Conservation (phyloP, 805 yeast genomes). For the Yarrowia alimentaria region DNA sequence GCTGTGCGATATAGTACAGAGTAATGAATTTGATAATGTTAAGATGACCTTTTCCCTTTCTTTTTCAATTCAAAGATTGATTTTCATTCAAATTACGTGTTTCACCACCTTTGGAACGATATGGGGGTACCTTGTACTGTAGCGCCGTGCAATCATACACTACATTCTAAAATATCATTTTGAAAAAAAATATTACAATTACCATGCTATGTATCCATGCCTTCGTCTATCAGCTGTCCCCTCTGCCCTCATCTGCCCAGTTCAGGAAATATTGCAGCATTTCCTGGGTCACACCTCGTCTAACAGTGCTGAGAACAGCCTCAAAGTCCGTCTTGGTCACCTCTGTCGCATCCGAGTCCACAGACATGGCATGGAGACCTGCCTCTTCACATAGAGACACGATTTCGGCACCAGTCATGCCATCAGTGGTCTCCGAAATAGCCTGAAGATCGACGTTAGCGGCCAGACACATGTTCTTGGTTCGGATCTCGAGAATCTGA, state of each 20-base stretch:
- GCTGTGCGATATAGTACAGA: no score
- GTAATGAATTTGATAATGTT: no score
- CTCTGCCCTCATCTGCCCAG: conserved; percentile 34
- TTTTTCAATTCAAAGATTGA: no score
- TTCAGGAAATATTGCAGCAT: conserved; percentile 74
- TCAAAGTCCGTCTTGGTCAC: conserved; percentile 49
- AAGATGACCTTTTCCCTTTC: no score
- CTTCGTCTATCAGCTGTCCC: neutral
- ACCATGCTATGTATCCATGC: no score
- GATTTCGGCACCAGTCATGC: conserved; percentile 96
- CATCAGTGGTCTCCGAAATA: conserved; percentile 68
- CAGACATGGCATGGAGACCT: conserved; percentile 91
- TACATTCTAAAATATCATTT: no score
- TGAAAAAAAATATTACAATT: no score
- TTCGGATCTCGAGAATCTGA: conserved; percentile 71
- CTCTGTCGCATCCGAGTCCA: conserved; percentile 46
- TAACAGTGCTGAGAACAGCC: conserved; percentile 63
- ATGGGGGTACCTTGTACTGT: no score
- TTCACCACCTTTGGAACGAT: no score
- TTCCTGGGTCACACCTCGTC: conserved; percentile 78
- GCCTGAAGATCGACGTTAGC: conserved; percentile 50
- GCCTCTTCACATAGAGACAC: conserved; percentile 92
- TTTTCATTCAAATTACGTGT: no score
- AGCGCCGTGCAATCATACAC: no score
- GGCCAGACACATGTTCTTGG: conserved; percentile 59